phyloP scores from a whole-genome alignment of 2,329 filamentous ascomycete species.

The Aspergillus ruber region DNA sequence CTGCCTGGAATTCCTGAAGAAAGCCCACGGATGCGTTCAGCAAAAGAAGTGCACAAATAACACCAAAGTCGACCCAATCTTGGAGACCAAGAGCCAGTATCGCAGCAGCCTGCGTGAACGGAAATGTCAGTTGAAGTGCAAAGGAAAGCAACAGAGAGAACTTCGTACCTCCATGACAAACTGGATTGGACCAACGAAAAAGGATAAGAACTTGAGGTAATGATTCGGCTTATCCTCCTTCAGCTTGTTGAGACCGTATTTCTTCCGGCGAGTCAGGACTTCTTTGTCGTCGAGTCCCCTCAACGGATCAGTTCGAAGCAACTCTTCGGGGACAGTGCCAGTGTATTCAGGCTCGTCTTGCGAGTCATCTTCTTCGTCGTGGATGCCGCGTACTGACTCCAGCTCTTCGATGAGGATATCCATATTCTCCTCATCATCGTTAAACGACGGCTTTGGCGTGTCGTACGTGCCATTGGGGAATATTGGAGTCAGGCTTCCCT shows the following conservation, averaged over 20 bases:
- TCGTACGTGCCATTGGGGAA: background rate
- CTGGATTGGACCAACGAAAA: conserved; percentile 84
- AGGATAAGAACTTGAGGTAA: conserved; percentile 71
- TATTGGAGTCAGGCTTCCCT: background rate
- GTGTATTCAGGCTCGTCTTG: conserved; percentile 47
- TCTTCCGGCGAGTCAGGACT: conserved; percentile 58
- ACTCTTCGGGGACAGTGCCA: conserved; percentile 62
- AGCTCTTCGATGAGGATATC: conserved; percentile 82
- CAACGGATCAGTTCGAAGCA: conserved; percentile 69
- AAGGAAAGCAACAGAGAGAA: background rate
- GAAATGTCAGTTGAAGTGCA: background rate
- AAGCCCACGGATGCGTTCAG: conserved; percentile 84
- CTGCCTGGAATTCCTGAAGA: conserved; percentile 82
- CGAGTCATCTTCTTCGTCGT: conserved; percentile 55
- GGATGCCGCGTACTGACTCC: conserved; percentile 70
- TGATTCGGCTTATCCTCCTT: conserved; percentile 85
- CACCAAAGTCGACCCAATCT: conserved; percentile 90
- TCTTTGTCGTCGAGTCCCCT: conserved; percentile 67
- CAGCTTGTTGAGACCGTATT: conserved; percentile 82
- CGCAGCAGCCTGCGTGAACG: conserved; percentile 56
- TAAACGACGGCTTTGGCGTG: background rate
- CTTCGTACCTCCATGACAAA: conserved; percentile 80
- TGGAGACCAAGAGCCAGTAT: conserved; percentile 75
- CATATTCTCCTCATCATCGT: conserved; percentile 60
- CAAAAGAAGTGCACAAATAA: conserved; percentile 75